Percentiles rank a stretch among this genome's conserved stretches.
These are phyloP conservation scores for Suillus weaverae DNA, from an alignment of 768 basidiomycete species.

Conservation along the genomic window DNA sequence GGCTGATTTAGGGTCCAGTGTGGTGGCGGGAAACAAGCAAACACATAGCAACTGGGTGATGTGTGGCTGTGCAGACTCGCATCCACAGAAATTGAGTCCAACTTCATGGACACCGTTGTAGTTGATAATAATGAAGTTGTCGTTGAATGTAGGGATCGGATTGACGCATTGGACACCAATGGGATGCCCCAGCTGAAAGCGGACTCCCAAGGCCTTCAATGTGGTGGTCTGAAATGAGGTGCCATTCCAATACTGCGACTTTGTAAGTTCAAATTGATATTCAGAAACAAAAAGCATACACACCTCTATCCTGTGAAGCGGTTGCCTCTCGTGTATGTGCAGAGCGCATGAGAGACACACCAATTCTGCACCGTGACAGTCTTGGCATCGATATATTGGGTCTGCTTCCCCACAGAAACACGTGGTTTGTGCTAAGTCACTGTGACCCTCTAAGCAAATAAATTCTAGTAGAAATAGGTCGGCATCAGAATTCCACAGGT, in stretches of 20 bases:
- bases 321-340: background rate
- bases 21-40: constrained; percentile 14
- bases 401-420: background rate
- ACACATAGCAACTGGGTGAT: constrained; percentile 12
- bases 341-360: constrained; percentile 1
- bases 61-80: constrained; percentile 5
- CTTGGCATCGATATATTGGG: background rate
- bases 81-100: constrained; percentile 15
- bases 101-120: constrained; percentile 26
- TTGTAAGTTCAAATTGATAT: no score
- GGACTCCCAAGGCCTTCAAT: constrained; percentile 21
- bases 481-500: background rate
- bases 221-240: constrained; percentile 14
- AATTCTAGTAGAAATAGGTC: background rate
- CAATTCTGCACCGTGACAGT: background rate
- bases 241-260: constrained; percentile 22
- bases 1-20: constrained; percentile 23
- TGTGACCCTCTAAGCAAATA: background rate
- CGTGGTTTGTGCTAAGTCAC: background rate
- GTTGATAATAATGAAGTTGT: constrained; percentile 21
- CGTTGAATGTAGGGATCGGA: constrained; percentile 2
- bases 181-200: constrained; percentile 25
- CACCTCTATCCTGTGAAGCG: background rate
- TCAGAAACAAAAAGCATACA: no score
- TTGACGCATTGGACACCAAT: constrained; percentile 13